phyloP scores from a whole-genome alignment of 2,329 filamentous ascomycete genomes.

The Botrytis hyacinthi region DNA sequence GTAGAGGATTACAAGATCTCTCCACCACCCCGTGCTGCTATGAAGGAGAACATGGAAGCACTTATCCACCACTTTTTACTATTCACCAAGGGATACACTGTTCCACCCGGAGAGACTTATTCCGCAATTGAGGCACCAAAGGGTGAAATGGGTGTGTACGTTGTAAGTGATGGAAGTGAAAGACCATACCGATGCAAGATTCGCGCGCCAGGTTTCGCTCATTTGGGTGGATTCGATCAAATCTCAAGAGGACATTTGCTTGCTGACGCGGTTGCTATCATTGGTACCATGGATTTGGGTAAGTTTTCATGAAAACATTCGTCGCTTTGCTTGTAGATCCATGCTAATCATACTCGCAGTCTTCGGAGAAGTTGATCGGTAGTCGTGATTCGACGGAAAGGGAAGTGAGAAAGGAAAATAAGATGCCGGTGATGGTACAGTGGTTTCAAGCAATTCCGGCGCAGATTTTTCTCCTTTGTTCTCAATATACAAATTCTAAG shows the following conservation, averaged over 20 bases:
- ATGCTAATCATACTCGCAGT: conserved; percentile 32
- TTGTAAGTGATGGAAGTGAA: conserved; percentile 95
- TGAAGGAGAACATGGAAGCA: conserved; percentile 99
- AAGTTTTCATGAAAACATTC: conserved; percentile 40
- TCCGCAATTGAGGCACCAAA: conserved; percentile 98
- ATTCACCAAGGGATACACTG: conserved; percentile 97
- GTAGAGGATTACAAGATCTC: conserved; percentile 99
- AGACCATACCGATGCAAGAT: conserved; percentile 97
- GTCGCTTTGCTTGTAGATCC: conserved; percentile 20
- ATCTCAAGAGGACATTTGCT: conserved; percentile 87
- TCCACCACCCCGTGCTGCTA: conserved; percentile 90
- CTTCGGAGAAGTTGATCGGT: conserved; percentile 52
- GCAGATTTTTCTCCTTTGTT: conserved; percentile 25
- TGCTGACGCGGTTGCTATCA: conserved; percentile 95
- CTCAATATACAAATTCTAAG: conserved; percentile 31
- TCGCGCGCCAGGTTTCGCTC: conserved; percentile 92
- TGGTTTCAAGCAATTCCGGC: conserved; percentile 12
- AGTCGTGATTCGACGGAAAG: conserved; percentile 28
- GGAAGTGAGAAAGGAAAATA: conserved; percentile 26
- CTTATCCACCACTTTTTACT: conserved; percentile 98
- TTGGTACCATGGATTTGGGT: conserved; percentile 86
- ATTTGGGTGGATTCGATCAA: conserved; percentile 92
- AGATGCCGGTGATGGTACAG: conserved; percentile 24
- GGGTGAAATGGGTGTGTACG: conserved; percentile 97
- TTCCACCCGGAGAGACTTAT: conserved; percentile 97